Base-by-base conservation (phyloP, 139 green algal species). In the Pleodorina starrii region DNA sequence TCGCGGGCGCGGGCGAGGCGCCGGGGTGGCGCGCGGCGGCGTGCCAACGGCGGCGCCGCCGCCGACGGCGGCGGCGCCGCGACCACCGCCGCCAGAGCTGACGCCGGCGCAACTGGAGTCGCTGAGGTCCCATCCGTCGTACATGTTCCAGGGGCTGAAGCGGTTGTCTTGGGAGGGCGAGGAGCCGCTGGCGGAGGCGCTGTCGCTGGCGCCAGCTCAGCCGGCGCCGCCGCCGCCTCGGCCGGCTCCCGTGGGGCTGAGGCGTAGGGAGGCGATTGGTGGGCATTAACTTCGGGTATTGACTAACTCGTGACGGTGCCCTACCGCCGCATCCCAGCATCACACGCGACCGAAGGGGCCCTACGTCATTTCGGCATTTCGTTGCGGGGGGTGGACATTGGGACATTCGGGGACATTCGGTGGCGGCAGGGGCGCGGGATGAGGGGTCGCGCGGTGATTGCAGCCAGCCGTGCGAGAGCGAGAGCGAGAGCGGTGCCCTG, bases 101-200 rank as follows among this genome's bases (percentile, higher is more conserved):
- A 59, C 72, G 72, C 40, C 72, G 42, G 72, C 57, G 25, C 40
- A 80, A 40, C 42, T 80, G 72, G 72, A 51, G 72, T 40, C 72
- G 40, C 72, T 80, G n/a, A 40, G 40, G 19, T 1, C 42, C 10
- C 72, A 54, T 19, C 72, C 72, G 1, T 80, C 72, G 16, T 57
- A 80, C 72, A 80, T 80, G 72, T 80, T 80, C 27, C 1, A 57
- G 72, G 72, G 72, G 5, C 72, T 80, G 23, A 5, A 9, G 72
- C 72, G 72, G 42, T 40, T 80, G 42, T 43, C 72, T 5, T 80
- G 29, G 72, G 72, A 80, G 38, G 35, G 68, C 25, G 5, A 77
- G 35, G 36, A 77, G 32, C 36, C 69, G 69, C 69, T 48, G 69
- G 69, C 72, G 42, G 23, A 12, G 40, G 40, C 72, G 27, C 42